phyloP scores from a whole-genome alignment of 1,139 yeast species.

The Hemisphaericaspora lyxosophila region DNA sequence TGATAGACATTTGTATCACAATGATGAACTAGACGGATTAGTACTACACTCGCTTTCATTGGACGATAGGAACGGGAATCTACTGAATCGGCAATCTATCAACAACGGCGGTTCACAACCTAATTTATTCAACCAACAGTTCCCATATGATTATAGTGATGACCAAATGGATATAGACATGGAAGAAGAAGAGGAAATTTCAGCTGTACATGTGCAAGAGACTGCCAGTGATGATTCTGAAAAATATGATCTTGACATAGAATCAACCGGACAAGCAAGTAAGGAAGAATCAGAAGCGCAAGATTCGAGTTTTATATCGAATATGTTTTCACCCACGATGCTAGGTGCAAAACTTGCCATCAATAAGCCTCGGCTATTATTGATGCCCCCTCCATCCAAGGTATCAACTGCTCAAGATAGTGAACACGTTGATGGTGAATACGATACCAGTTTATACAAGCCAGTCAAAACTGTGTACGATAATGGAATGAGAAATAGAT shows the following conservation, averaged over 20 bases:
- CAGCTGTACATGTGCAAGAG: no score
- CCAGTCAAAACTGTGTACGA: slow-evolving; percentile 3
- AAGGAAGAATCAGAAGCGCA: slow-evolving; percentile 1
- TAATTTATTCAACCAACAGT: not conserved
- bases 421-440: slow-evolving; percentile 22
- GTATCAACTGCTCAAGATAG: not conserved
- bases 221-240: no score
- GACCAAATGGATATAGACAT: slow-evolving; percentile 21
- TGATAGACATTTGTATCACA: not conserved
- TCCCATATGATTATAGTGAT: slow-evolving; percentile 7
- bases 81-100: not conserved
- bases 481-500: slow-evolving; percentile 6
- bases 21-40: slow-evolving; percentile 25
- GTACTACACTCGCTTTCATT: slow-evolving; percentile 28
- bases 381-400: slow-evolving; percentile 22
- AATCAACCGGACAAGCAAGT: slow-evolving; percentile 1
- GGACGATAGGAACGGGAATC: slow-evolving; percentile 17
- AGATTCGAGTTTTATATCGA: slow-evolving; percentile 11
- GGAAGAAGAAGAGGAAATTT: slow-evolving; percentile 8
- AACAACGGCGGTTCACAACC: not conserved
- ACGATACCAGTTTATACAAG: slow-evolving; percentile 18
- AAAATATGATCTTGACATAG: no score
- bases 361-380: slow-evolving; percentile 24
- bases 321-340: slow-evolving; percentile 33
- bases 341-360: slow-evolving; percentile 42